Conservation (phyloP, 495 filamentous ascomycete genomes). For the Chaetomium fimeti region DNA sequence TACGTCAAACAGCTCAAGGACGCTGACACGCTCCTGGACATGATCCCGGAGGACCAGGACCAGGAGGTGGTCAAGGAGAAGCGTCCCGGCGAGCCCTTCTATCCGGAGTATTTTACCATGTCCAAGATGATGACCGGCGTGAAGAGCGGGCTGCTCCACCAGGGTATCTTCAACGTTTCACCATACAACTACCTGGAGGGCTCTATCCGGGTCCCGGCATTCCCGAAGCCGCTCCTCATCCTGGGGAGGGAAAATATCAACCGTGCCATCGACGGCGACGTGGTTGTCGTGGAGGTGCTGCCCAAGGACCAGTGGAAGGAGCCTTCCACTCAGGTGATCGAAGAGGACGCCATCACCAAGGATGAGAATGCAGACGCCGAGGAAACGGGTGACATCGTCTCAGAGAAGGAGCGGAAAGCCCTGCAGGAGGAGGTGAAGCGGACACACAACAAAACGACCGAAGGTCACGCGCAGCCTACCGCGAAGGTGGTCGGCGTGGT, state of each 20-base stretch:
- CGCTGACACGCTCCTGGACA: constrained; percentile 81
- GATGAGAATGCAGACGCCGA: constrained; percentile 89
- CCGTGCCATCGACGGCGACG: constrained; percentile 83
- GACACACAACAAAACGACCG: constrained; percentile 71
- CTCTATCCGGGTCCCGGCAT: constrained; percentile 81
- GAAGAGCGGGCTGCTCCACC: constrained; percentile 80
- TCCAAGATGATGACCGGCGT: constrained; percentile 96
- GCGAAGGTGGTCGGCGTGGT: constrained; percentile 89
- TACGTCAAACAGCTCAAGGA: constrained; percentile 85
- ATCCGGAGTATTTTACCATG: constrained; percentile 75
- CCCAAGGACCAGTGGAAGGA: constrained; percentile 95
- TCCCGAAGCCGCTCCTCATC: constrained; percentile 83
- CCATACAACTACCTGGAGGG: constrained; percentile 97
- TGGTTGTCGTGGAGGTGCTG: constrained; percentile 87
- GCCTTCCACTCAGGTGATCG: constrained; percentile 90
- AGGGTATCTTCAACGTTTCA: constrained; percentile 93
- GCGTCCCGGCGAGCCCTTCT: constrained; percentile 67
- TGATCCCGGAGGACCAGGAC: constrained; percentile 79
- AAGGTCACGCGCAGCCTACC: constrained; percentile 83
- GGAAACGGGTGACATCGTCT: constrained; percentile 68
- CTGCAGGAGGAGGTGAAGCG: constrained; percentile 88
- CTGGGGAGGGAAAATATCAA: constrained; percentile 97
- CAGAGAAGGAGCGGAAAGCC: constrained; percentile 79
- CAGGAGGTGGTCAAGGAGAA: constrained; percentile 60
- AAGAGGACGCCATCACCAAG: constrained; percentile 88